Conservation (phyloP, 2,329 filamentous ascomycete species). For the Emergomyces orientalis region DNA sequence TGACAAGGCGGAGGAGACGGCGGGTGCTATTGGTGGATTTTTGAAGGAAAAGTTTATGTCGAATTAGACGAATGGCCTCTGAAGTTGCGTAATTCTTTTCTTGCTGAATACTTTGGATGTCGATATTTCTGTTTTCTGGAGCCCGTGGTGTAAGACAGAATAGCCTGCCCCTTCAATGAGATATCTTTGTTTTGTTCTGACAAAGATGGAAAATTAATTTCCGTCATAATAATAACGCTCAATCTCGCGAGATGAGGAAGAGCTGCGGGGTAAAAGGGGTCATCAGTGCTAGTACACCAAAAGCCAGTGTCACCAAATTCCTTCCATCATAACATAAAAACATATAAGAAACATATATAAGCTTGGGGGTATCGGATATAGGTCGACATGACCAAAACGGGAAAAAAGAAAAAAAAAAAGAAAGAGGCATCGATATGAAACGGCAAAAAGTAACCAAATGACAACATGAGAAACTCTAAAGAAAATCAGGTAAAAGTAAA, state of each 20-base stretch:
- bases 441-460: background rate
- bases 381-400: background rate
- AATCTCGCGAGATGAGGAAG: background rate
- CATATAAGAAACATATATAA: background rate
- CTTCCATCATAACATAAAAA: background rate
- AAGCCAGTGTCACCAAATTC: too few species aligned
- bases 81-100: background rate
- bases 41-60: background rate
- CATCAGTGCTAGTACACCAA: too few species aligned
- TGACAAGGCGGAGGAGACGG: constrained; percentile 1
- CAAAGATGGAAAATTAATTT: background rate
- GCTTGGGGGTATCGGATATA: too few species aligned
- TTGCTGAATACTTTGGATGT: background rate
- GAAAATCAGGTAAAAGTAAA: background rate
- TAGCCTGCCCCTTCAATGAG: background rate
- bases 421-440: too few species aligned
- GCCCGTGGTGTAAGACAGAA: background rate
- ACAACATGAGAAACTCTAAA: background rate
- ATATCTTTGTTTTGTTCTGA: background rate
- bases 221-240: background rate
- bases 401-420: background rate
- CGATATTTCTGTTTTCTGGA: background rate
- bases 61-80: background rate
- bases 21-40: background rate
- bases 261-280: too few species aligned